A percentile compares a stretch with the other conserved stretches of the same genome.
phyloP scores from a whole-genome alignment of 176 grass and related monocot species.

The Ananas comosus region DNA sequence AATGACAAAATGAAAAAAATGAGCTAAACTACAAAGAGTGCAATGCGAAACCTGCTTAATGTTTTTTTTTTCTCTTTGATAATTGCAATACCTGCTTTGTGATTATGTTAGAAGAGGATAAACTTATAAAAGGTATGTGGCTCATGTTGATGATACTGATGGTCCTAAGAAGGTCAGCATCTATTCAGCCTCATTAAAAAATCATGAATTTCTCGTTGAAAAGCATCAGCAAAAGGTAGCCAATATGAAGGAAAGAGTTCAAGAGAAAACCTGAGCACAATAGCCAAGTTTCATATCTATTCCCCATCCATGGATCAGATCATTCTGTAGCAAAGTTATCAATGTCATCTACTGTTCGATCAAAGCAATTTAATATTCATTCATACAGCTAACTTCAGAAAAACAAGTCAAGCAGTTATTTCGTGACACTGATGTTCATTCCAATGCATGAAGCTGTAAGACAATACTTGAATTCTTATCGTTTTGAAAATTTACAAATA shows the following conservation, averaged over 20 bases:
- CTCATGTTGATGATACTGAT: background rate
- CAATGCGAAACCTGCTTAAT: background rate
- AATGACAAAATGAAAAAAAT: background rate
- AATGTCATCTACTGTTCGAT: background rate
- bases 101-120: background rate
- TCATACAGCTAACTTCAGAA: background rate
- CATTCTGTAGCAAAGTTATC: slow-evolving; percentile 42
- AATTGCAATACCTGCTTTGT: background rate
- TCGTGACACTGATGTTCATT: background rate
- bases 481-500: background rate
- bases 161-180: background rate
- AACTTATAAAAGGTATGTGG: background rate
- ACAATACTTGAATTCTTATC: background rate
- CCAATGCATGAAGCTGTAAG: background rate
- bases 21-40: background rate
- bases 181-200: background rate
- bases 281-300: slow-evolving; percentile 96
- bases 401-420: background rate
- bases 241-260: slow-evolving; percentile 3
- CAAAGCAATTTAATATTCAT: background rate
- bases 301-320: slow-evolving; percentile 84
- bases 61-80: too few relatives aligned
- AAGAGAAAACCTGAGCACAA: slow-evolving; percentile 69
- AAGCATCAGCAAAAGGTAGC: slow-evolving; percentile 8
- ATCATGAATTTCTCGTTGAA: slow-evolving; percentile 2